Base-by-base conservation (phyloP, 2,329 filamentous ascomycete genomes). In the Penicillium concentricum region DNA sequence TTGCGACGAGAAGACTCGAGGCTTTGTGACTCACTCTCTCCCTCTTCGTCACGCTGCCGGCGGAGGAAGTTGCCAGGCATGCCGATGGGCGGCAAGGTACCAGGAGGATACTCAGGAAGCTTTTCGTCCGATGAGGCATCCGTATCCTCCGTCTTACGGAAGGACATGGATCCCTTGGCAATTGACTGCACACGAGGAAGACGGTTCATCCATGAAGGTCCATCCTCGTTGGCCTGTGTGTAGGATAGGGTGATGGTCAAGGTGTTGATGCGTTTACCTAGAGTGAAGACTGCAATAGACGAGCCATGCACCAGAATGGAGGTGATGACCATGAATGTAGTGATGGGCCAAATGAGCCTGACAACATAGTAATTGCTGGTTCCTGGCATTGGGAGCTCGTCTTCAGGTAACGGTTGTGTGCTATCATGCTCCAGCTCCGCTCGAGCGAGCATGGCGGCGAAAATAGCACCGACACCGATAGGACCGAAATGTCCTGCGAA, bases 401-500 rank as follows among this genome's bases (percentile, higher is more conserved):
- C 71, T 39, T 81, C 76, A 4, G 85, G 78, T 2, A 92, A 76
- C 0, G 94, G 94, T 7, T 94, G 90, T 0, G 91, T 89, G 9
- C 82, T 79, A 18, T 86, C 84, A 3, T 84, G 86, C 72, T 97
- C 91, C 18, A 99, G 76, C 72, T 99, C 94, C n/a, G 91, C 92
- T 69, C 93, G 84, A 18, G 94, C 92, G 46, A 99, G 81, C 57
- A 99, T 96, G 20, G 92, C 91, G 46, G 96, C 88, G 64, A 99
- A 99, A 57, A 99, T 92, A 60, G 93, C 94, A 58, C 94, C 94
- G 51, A 99, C 94, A 51, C 94, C 94, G 65, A 99, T 97, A 28
- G 94, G 94, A 7, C 94, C 94, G 70, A 99, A 99, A 73, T 99
- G 94, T 2, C 94, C 94, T 16, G 94, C 94, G 71, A 99, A 99